Evolutionary conservation across 1,139 yeast genomes (phyloP), one percentile per base, ranked within the genome.

Genomic region (Zygoascus hellenicus): DNA sequence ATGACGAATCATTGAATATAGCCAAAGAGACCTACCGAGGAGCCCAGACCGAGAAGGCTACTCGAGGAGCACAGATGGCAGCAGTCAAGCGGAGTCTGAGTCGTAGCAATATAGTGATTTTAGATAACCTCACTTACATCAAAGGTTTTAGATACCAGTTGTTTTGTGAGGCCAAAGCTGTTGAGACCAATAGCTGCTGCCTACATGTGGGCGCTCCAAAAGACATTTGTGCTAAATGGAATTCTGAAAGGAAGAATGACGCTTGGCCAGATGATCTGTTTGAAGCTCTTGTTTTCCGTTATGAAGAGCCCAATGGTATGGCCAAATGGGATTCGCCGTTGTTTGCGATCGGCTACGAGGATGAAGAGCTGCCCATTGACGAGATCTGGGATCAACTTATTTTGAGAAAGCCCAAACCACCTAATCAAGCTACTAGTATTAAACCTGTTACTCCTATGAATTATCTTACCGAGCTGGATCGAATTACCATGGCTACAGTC

Each of bases 321-420:
- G 78, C 83, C 34, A 71, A 97, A 51, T 92, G 98, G 98, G 99
- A 92, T 62, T 80, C 95, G 3, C 99, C 99, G 2, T 68, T 90
- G 52, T 83, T 88, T 62, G 79, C 87, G 0, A 65, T 87, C 1
- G 76, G 81, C 2, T 76, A 80, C 38, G 81, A 78, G 41, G 60
- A 62, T 42, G 69, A 68, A n/a, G 63, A 68, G 5, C 58, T 85
- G 11, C 88, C 90, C 0, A 65, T 78, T 10, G 83, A 82, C 3
- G 85, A 79, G 17, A 75, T 89, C 2, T 86, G 94, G 90, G 78
- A 78, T 48, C 77, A 83, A 0, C 63, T 87, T 16, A 83, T 83
- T 16, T 70, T 81, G 49, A 72, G 75, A 47, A 76, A 77, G 61
- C 79, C 87, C 74, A 62, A 66, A 44, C 66, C 64, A 22, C 74